These are phyloP conservation scores for Vachellia collinsii DNA, from an alignment of 306 rosid species.

Conservation along the genomic window DNA sequence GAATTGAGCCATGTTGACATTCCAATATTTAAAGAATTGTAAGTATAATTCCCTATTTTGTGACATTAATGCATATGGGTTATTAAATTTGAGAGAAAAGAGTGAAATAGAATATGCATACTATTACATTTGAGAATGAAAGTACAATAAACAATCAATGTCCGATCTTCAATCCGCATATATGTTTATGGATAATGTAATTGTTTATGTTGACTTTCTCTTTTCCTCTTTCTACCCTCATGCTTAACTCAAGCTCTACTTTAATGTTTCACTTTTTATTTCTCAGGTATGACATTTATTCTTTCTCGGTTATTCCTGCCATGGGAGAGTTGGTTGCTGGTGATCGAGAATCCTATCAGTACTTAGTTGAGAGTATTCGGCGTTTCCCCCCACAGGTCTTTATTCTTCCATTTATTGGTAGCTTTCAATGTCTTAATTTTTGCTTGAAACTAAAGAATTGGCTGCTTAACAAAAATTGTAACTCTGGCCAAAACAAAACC, in stretches of 20 bases:
- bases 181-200: neutral
- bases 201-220: neutral
- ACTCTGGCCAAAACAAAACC: neutral
- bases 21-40: constrained; percentile 86
- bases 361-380: constrained; percentile 92
- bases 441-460: neutral
- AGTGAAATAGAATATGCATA: constrained; percentile 15
- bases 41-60: constrained; percentile 50
- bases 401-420: constrained; percentile 28
- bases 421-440: constrained; percentile 27
- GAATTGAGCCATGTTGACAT: constrained; percentile 88
- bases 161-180: neutral
- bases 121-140: constrained; percentile 35
- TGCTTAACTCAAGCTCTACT: constrained; percentile 23
- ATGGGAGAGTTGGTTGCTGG: constrained; percentile 83
- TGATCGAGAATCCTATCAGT: constrained; percentile 87
- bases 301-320: constrained; percentile 76
- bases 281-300: constrained; percentile 78
- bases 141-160: neutral
- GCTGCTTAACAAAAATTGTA: neutral
- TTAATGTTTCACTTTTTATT: constrained; percentile 37
- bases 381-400: constrained; percentile 89
- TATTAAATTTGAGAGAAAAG: constrained; percentile 22
- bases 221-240: neutral
- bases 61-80: constrained; percentile 9